These are phyloP conservation scores for Rhododendron vialii DNA, from an alignment of 148 eudicot species.

Conservation along the genomic window DNA sequence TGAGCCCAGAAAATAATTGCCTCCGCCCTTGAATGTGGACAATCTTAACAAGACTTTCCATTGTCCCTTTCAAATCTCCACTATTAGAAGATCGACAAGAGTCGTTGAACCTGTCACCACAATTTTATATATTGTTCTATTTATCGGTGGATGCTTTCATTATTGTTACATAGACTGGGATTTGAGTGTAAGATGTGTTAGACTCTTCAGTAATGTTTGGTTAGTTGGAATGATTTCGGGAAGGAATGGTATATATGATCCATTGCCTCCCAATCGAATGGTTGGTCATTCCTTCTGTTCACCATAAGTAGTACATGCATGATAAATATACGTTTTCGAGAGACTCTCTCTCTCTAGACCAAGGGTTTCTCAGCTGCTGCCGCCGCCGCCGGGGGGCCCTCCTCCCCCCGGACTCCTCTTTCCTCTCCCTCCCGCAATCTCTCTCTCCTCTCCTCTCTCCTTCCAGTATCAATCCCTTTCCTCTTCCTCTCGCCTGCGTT, in stretches of 20 bases:
- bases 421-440: no score
- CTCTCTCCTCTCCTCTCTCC: no score
- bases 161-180: background rate
- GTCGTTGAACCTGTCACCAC: slow-evolving; percentile 60
- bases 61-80: slow-evolving; percentile 53
- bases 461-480: no score
- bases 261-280: background rate
- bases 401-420: no score
- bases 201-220: background rate
- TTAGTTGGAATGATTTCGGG: background rate
- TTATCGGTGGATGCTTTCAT: background rate
- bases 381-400: no score
- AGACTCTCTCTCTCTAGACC: no score
- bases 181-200: background rate
- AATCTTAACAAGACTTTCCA: slow-evolving; percentile 62
- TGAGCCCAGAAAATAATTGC: slow-evolving; percentile 87
- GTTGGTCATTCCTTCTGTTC: background rate
- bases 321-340: no score
- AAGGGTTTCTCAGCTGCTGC: no score
- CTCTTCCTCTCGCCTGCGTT: no score
- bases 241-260: background rate
- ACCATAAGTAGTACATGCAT: background rate
- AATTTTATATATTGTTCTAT: background rate
- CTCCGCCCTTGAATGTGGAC: slow-evolving; percentile 77
- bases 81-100: slow-evolving; percentile 24